Percentiles rank a stretch among this genome's conserved stretches.
phyloP scores from a whole-genome alignment of 164 flowering plant genomes.

The Umbilicus rupestris region DNA sequence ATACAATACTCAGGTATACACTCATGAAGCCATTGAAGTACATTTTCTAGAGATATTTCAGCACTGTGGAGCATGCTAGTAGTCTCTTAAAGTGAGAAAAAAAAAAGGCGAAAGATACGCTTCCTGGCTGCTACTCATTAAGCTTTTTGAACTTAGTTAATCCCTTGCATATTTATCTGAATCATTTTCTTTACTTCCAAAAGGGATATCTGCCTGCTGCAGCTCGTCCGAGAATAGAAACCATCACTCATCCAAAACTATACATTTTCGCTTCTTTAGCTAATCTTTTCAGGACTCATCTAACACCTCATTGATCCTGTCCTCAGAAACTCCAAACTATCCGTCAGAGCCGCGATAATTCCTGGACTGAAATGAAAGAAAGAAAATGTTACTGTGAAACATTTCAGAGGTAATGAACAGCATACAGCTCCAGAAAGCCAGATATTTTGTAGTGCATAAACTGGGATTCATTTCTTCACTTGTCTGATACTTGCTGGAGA shows the following conservation, averaged over 20 bases:
- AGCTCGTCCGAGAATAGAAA: background rate
- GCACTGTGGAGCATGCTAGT: conserved; percentile 6
- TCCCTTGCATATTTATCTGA: background rate
- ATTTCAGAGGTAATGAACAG: too few relatives aligned
- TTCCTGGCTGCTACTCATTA: background rate
- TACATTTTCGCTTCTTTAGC: background rate
- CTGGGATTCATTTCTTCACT: too few relatives aligned
- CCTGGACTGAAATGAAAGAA: too few relatives aligned
- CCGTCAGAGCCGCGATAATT: too few relatives aligned
- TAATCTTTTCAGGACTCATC: background rate
- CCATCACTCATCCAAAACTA: background rate
- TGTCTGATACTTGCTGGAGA: too few relatives aligned
- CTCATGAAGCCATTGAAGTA: background rate
- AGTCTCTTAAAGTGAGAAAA: background rate
- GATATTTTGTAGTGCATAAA: too few relatives aligned
- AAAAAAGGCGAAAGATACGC: background rate
- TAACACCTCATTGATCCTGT: too few relatives aligned
- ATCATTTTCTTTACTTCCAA: background rate
- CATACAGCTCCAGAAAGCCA: too few relatives aligned
- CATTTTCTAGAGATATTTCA: background rate
- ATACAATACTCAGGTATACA: conserved; percentile 1
- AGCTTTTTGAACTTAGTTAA: background rate
- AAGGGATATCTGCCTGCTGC: background rate
- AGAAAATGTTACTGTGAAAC: too few relatives aligned
- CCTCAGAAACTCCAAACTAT: too few relatives aligned